These are phyloP conservation scores for Pichia occidentalis DNA, from an alignment of 805 yeast species.

Conservation along the genomic window DNA sequence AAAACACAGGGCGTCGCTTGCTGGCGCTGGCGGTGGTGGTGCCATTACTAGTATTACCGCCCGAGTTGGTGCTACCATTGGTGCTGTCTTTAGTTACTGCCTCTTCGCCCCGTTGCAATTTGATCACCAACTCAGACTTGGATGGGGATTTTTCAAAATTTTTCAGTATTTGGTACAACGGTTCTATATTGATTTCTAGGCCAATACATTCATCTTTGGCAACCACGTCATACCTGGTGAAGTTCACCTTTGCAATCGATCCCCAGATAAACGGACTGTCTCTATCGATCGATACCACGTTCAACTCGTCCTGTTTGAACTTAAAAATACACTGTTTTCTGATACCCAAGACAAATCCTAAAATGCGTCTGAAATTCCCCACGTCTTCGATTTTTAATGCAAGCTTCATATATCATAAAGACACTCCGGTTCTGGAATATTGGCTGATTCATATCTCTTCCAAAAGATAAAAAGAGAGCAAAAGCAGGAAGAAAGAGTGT, in stretches of 20 bases:
- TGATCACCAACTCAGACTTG: conserved; percentile 40
- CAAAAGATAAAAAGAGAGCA: too few relatives aligned
- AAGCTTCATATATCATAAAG: too few relatives aligned
- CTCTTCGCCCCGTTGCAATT: conserved; percentile 32
- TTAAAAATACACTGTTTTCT: conserved; percentile 52
- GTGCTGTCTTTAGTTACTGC: conserved; percentile 28
- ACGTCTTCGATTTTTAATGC: conserved; percentile 22
- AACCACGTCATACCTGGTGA: conserved; percentile 44
- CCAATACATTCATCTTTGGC: conserved; percentile 49
- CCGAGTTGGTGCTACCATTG: conserved; percentile 5
- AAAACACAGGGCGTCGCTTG: conserved; percentile 37
- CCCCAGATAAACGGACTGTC: conserved; percentile 69
- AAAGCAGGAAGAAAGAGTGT: too few relatives aligned
- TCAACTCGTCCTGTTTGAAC: conserved; percentile 44
- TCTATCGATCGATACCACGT: conserved; percentile 44
- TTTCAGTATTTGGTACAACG: conserved; percentile 48
- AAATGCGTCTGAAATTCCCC: conserved; percentile 19
- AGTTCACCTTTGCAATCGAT: conserved; percentile 40
- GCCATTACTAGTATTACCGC: too few relatives aligned
- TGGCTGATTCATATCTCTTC: too few relatives aligned
- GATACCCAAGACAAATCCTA: conserved; percentile 31
- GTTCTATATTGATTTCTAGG: conserved; percentile 58
- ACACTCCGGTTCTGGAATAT: too few relatives aligned
- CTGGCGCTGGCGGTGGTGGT: conserved; percentile 7
- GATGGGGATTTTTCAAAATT: conserved; percentile 50